Percentiles rank a stretch among this genome's conserved stretches.
These are phyloP conservation scores for Saccharomycopsis hybrid DNA, from an alignment of 1,139 yeast genomes.

Conservation along the genomic window DNA sequence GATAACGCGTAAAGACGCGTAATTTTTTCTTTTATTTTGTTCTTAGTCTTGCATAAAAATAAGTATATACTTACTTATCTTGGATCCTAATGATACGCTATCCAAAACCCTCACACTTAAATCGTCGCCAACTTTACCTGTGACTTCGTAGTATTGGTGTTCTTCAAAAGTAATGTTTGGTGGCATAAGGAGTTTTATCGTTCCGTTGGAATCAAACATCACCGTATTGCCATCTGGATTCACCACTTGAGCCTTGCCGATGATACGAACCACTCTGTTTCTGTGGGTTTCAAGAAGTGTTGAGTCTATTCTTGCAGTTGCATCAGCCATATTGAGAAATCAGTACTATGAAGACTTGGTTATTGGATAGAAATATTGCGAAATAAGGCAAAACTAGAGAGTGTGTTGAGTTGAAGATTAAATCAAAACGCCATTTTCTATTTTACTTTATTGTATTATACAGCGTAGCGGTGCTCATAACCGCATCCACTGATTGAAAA, in stretches of 20 bases:
- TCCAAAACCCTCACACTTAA: slow-evolving; percentile 13
- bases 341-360: no score
- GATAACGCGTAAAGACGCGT: no score
- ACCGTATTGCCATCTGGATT: slow-evolving; percentile 4
- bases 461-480: no score
- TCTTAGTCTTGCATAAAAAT: no score
- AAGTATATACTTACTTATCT: slow-evolving; percentile 12
- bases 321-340: slow-evolving; percentile 9
- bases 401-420: no score
- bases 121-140: slow-evolving; percentile 16
- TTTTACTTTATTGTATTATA: no score
- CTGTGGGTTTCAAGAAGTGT: slow-evolving; percentile 5
- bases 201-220: slow-evolving; percentile 13
- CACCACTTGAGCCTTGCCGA: slow-evolving; percentile 15
- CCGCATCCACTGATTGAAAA: no score
- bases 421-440: no score
- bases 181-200: slow-evolving; percentile 11
- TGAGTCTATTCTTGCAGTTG: slow-evolving; percentile 14
- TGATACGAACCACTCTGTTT: slow-evolving; percentile 14
- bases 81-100: slow-evolving; percentile 7
- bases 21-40: no score
- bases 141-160: slow-evolving; percentile 16
- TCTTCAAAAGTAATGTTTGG: slow-evolving; percentile 13
- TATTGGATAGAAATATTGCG: no score
- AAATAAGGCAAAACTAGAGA: no score